Evolutionary conservation across 140 eudicot species (phyloP), one percentile per base, ranked within the genome.

Genomic region (Erigeron philadelphicus): DNA sequence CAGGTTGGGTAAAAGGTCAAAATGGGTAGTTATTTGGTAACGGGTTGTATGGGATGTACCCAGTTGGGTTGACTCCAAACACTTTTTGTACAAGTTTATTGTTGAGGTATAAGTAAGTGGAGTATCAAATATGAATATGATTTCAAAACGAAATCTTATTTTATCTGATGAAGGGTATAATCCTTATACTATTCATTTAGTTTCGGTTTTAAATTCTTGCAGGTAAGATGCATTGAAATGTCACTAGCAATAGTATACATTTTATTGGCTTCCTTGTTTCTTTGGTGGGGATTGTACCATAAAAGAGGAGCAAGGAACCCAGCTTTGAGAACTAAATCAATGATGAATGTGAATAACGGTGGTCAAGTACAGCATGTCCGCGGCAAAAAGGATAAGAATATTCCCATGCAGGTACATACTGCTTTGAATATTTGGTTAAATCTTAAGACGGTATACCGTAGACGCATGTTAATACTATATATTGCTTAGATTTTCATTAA

Each of bases 191-290:
- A 18, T 17, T 21, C 38, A 35, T 63, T 59, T 69, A 50, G 17
- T 69, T 74, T 41, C 65, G 25, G 41, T 64, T 79, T 72, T 61
- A 71, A 66, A 42, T 78, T 53, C 64, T 11, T 85, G 82, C 86
- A 94, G 99, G 95, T 87, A 49, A 89, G 80, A 84, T 94, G 99
- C 77, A 61, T 87, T 73, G 99, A 94, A 72, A 76, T 94, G 65
- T 79, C 94, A 21, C 71, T 87, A 57, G 86, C 97, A 62, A 54
- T 85, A 41, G 68, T 84, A 60, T 94, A 89, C 68, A 83, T 89
- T 21, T 31, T 87, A 59, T 71, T 85, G 68, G 90, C 88, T 57
- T 94, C 95, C 64, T 43, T 85, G 53, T 85, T 94, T 89, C 91
- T 94, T 53, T 95, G 97, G 53, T 94, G 99, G 99, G 97, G 95